Evolutionary conservation across 2,329 filamentous ascomycete genomes (phyloP).

Genomic region (Fusarium sp.): DNA sequence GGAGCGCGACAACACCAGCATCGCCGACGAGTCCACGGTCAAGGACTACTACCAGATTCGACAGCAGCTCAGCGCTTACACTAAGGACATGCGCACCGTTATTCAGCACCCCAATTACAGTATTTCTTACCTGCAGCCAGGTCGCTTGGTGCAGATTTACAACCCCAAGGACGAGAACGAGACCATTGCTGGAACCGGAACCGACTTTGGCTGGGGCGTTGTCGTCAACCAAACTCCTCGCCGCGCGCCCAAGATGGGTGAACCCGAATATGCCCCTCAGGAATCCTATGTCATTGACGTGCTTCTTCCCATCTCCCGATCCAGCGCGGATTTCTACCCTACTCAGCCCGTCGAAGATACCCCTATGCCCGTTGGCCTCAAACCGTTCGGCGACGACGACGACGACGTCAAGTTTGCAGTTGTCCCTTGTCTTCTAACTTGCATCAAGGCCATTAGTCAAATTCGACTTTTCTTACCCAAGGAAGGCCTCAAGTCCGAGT

Average conservation of each 20-base stretch:
- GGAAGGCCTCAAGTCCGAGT: slow-evolving; percentile 70
- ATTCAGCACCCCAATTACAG: slow-evolving; percentile 93
- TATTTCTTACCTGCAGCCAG: slow-evolving; percentile 83
- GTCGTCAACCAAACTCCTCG: slow-evolving; percentile 78
- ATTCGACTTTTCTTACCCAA: slow-evolving; percentile 84
- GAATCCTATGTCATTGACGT: slow-evolving; percentile 87
- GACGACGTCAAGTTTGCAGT: slow-evolving; percentile 44
- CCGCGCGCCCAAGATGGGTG: slow-evolving; percentile 70
- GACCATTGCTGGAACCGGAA: slow-evolving; percentile 47
- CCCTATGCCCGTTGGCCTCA: slow-evolving; percentile 68
- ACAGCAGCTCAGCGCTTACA: slow-evolving; percentile 83
- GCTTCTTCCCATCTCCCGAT: slow-evolving; percentile 68
- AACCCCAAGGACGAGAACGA: slow-evolving; percentile 64
- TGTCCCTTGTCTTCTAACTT: slow-evolving; percentile 86
- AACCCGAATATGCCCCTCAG: slow-evolving; percentile 75
- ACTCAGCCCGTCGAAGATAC: slow-evolving; percentile 48
- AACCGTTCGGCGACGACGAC: slow-evolving; percentile 45
- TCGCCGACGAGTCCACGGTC: slow-evolving; percentile 86
- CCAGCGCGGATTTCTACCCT: slow-evolving; percentile 56
- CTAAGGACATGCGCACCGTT: slow-evolving; percentile 88
- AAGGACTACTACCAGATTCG: slow-evolving; percentile 94
- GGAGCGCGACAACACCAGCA: slow-evolving; percentile 76
- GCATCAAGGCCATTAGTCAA: slow-evolving; percentile 84
- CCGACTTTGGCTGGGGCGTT: slow-evolving; percentile 94
- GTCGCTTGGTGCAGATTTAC: slow-evolving; percentile 88